A percentile compares a stretch with the other conserved stretches of the same genome.
Conservation (phyloP, 2,329 filamentous ascomycete species). For the Colletotrichum tropicicola region DNA sequence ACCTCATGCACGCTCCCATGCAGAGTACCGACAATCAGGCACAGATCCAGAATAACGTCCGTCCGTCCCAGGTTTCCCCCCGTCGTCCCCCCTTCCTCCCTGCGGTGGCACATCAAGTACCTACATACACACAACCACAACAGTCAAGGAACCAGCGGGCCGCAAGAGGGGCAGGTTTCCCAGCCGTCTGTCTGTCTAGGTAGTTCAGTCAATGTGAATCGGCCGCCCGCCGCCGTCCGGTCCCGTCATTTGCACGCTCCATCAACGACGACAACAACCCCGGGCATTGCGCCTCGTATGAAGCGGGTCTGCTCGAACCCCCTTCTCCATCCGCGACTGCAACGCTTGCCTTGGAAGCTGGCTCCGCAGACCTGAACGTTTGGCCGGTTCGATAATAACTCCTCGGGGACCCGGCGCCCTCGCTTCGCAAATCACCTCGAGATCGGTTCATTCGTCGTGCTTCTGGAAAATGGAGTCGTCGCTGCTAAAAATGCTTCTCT, state of each 20-base stretch:
- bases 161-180: not conserved
- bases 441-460: not conserved
- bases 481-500: slow-evolving; percentile 28
- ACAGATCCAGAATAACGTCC: slow-evolving; percentile 25
- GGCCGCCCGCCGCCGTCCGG: too few relatives aligned
- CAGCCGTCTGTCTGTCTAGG: too few relatives aligned
- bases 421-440: slow-evolving; percentile 11
- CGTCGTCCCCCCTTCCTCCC: not conserved
- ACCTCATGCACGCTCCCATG: slow-evolving; percentile 11
- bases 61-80: slow-evolving; percentile 14
- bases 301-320: slow-evolving; percentile 15
- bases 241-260: too few relatives aligned
- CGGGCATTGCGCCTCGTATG: slow-evolving; percentile 26
- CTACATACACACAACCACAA: not conserved
- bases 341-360: slow-evolving; percentile 20
- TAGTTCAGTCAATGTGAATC: too few relatives aligned
- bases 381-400: not conserved
- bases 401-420: not conserved
- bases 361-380: not conserved
- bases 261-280: too few relatives aligned
- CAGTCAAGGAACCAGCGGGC: not conserved
- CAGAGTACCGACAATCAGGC: slow-evolving; percentile 25
- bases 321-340: slow-evolving; percentile 9
- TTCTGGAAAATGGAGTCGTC: not conserved
- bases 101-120: not conserved